Base-by-base conservation (phyloP, 371 early-diverging fungal genomes). In the Rhizopus delemar region DNA sequence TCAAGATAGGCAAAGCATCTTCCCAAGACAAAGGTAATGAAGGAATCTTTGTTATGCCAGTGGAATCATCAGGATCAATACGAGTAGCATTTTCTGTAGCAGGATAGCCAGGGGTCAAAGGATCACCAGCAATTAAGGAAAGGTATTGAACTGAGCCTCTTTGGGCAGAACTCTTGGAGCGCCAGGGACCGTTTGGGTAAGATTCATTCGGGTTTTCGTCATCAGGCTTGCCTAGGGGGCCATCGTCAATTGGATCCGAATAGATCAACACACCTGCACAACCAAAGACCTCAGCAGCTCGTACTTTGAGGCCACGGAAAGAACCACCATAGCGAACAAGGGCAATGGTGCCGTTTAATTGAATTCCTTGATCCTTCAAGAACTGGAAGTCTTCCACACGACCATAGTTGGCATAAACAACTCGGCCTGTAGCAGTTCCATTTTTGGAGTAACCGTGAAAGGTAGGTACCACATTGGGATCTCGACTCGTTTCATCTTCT, bases 381-480 rank as follows among this genome's bases (percentile, higher is more conserved):
- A 63, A 72, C 43, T 73, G 70, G 57, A 88, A 89, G 66, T 89
- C 90, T 53, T 82, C 80, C 7, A 69, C 49, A 12, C 80, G 61
- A 46, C 89, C 89, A 64, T 86, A 89, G 66, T 87, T 85, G 13
- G 85, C 89, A 68, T 89, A 89, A 3, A 89, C 78, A 4, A 89
- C 71, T 50, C 69, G 80, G 4, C 83, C 88, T 6, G 73, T 78
- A 5, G 78, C 85, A 11, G 80, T 82, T 3, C 90, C 90, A 41
- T 79, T 73, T 33, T 85, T 85, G 13, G 87, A 82, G 57, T 81
- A 84, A 7, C 54, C 89, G 55, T 86, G 89, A 60, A 88, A 89
- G 5, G 81, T 74, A 3, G 88, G 89, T 1, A 87, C 71, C 11
- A 64, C 80, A 31, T 68, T 53, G 3, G 70, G 75, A 53, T 86